Conservation (phyloP, 306 rosid genomes). For the Chamaecrista fasciculata region DNA sequence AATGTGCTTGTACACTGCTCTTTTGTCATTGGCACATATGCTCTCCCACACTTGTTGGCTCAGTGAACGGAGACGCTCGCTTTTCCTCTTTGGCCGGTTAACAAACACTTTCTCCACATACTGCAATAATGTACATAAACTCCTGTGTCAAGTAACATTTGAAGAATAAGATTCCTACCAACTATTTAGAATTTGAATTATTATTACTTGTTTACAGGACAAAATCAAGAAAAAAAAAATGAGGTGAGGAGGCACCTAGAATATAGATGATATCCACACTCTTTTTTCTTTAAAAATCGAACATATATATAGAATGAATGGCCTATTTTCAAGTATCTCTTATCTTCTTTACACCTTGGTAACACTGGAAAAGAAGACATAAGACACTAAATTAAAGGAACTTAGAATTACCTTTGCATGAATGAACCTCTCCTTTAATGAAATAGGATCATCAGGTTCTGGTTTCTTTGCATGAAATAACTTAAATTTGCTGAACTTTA, state of each 20-base stretch:
- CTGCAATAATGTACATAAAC: slow-evolving; percentile 42
- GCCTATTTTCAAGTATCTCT: not conserved
- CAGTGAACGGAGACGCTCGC: slow-evolving; percentile 31
- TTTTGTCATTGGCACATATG: slow-evolving; percentile 62
- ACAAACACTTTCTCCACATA: slow-evolving; percentile 63
- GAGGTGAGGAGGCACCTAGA: not conserved
- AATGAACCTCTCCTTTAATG: slow-evolving; percentile 69
- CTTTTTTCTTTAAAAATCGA: not conserved
- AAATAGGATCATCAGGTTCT: slow-evolving; percentile 53
- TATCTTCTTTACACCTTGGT: not conserved
- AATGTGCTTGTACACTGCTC: slow-evolving; percentile 61
- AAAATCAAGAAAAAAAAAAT: not conserved
- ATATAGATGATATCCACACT: not conserved
- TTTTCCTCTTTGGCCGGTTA: slow-evolving; percentile 37
- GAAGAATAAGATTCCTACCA: slow-evolving; percentile 20
- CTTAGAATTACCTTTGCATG: slow-evolving; percentile 56
- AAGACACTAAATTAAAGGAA: not conserved
- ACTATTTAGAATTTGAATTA: too few relatives aligned
- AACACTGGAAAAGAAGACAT: not conserved
- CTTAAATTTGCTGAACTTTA: slow-evolving; percentile 39
- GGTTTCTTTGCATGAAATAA: slow-evolving; percentile 51
- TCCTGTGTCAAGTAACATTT: slow-evolving; percentile 20
- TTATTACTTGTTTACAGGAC: too few relatives aligned
- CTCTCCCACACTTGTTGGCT: slow-evolving; percentile 54
- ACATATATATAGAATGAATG: not conserved